These are phyloP conservation scores for Lachancea fermentati DNA, from an alignment of 805 yeast genomes.

Conservation along the genomic window DNA sequence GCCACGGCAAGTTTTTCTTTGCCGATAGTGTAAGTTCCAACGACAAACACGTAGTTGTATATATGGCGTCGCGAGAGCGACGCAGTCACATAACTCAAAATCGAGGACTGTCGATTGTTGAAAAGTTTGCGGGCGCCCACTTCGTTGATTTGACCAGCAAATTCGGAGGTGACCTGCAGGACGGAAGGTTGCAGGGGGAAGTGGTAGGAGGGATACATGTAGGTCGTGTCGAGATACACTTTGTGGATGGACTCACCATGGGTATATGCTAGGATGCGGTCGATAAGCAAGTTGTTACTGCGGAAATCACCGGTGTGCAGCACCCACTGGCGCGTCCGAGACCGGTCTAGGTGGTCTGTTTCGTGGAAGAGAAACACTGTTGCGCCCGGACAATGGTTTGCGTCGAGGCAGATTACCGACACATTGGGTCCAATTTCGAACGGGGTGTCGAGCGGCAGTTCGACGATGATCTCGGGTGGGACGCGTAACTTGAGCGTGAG, in stretches of 20 bases:
- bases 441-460: conserved; percentile 39
- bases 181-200: conserved; percentile 77
- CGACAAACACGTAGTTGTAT: conserved; percentile 33
- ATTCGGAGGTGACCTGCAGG: conserved; percentile 50
- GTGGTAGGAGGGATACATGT: conserved; percentile 63
- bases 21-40: conserved; percentile 91
- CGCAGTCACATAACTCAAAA: conserved; percentile 31
- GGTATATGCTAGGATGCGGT: conserved; percentile 30
- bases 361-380: conserved; percentile 67
- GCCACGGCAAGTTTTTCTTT: conserved; percentile 79
- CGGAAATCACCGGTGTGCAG: conserved; percentile 95
- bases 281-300: conserved; percentile 49
- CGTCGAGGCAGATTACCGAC: conserved; percentile 63
- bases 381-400: conserved; percentile 98
- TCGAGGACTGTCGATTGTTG: conserved; percentile 27
- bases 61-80: conserved; percentile 11
- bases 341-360: conserved; percentile 10
- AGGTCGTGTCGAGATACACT: conserved; percentile 87
- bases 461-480: conserved; percentile 37
- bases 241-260: conserved; percentile 40
- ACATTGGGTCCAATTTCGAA: conserved; percentile 38
- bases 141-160: conserved; percentile 39
- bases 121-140: conserved; percentile 23
- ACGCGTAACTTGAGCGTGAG: conserved; percentile 51
- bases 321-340: conserved; percentile 15